Conservation (phyloP, 352 stramenopile species). For the Globisporangium paroecandrum region DNA sequence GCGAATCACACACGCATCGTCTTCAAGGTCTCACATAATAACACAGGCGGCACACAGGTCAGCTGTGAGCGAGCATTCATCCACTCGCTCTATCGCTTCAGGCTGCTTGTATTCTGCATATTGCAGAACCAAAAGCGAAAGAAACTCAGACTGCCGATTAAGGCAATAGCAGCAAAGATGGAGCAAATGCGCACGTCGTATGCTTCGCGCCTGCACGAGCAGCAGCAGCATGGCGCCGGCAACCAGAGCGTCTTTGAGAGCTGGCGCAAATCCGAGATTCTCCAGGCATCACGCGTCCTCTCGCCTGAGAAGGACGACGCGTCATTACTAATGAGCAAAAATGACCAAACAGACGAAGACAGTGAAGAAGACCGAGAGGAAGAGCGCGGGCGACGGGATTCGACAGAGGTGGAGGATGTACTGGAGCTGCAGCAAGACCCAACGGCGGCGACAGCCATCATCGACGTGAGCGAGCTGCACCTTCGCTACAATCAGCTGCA, state of each 20-base stretch:
- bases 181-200: neutral
- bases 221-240: constrained; percentile 2
- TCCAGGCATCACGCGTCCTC: neutral
- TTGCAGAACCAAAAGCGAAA: neutral
- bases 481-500: neutral
- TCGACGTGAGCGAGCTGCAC: neutral
- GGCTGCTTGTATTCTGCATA: neutral
- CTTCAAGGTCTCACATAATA: neutral
- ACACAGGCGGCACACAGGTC: neutral
- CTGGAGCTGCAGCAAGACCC: neutral
- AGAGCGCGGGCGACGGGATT: neutral
- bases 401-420: neutral
- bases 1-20: neutral
- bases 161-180: neutral
- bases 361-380: neutral
- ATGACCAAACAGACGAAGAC: neutral
- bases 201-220: neutral
- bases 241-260: neutral
- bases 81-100: neutral
- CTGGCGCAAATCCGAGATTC: neutral
- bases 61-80: too few species aligned
- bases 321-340: neutral
- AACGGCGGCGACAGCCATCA: too few species aligned
- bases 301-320: neutral
- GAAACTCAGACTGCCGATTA: neutral